Evolutionary conservation across 441 rosid species (phyloP).

Genomic region (Syzygium syzygioides): DNA sequence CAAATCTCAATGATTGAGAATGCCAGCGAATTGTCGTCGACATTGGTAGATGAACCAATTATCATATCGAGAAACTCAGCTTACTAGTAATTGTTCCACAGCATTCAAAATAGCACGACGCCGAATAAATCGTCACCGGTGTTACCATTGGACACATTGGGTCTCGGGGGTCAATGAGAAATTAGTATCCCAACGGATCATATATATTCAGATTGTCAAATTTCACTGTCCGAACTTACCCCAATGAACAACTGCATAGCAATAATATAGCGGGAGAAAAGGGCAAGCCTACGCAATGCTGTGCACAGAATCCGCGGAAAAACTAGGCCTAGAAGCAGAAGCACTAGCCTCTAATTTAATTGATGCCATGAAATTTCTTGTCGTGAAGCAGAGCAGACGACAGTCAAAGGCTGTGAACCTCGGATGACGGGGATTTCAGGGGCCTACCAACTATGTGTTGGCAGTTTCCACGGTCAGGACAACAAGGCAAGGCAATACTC

Average conservation of each 20-base stretch:
- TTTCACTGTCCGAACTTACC: not conserved
- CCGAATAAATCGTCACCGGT: not conserved
- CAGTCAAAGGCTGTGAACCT: not conserved
- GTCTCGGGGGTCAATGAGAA: not conserved
- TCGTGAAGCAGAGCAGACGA: not conserved
- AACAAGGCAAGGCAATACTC: not conserved
- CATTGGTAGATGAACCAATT: rapidly evolving
- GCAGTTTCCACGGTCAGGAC: not conserved
- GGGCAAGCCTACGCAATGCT: not conserved
- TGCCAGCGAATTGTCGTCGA: not conserved
- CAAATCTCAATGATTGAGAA: not conserved
- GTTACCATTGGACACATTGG: not conserved
- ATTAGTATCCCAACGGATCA: not conserved
- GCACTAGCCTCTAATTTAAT: not conserved
- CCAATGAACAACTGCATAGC: not conserved
- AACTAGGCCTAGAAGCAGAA: not conserved
- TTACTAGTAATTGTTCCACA: not conserved
- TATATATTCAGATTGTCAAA: not conserved
- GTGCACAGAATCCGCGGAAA: not conserved
- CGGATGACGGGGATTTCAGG: not conserved
- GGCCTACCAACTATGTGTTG: not conserved
- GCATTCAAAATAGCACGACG: not conserved
- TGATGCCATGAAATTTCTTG: not conserved
- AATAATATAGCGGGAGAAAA: not conserved
- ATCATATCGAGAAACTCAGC: not conserved